phyloP scores from a whole-genome alignment of 208 protist genomes.

The Leishmania tropica region DNA sequence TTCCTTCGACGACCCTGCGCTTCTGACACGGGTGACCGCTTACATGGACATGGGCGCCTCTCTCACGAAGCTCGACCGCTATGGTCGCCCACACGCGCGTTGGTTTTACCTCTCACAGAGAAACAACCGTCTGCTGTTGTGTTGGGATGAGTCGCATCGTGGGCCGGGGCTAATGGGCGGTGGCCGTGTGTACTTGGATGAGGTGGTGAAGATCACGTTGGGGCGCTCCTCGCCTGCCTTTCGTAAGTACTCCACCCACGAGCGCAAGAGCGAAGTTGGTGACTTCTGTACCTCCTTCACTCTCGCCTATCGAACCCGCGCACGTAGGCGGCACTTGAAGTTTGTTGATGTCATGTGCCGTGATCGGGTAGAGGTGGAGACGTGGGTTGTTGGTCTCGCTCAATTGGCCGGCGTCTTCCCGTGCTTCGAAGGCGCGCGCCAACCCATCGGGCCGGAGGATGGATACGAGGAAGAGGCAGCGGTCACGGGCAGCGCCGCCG shows the following conservation, averaged over 20 bases:
- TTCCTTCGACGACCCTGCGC: constrained; percentile 52
- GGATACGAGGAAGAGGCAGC: not conserved
- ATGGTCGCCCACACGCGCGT: constrained; percentile 44
- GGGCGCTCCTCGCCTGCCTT: not conserved
- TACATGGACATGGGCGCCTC: constrained; percentile 76
- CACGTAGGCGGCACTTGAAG: not conserved
- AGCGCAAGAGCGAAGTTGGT: not conserved
- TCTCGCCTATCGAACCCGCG: not conserved
- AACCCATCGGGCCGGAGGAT: not conserved
- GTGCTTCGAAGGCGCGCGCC: not conserved
- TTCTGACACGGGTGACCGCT: constrained; percentile 52
- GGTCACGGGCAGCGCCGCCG: constrained; percentile 18
- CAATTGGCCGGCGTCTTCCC: constrained; percentile 32
- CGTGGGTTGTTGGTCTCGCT: constrained; percentile 75
- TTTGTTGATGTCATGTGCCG: constrained; percentile 66
- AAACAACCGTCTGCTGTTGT: constrained; percentile 35
- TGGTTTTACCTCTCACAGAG: constrained; percentile 58
- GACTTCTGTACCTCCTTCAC: not conserved
- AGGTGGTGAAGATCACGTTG: not conserved
- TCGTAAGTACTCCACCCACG: not conserved
- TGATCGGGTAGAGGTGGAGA: constrained; percentile 59
- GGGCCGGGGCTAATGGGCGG: constrained; percentile 19
- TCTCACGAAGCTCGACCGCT: constrained; percentile 43
- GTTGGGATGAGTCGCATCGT: constrained; percentile 44
- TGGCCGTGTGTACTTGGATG: constrained; percentile 32